phyloP scores from a whole-genome alignment of 2,329 filamentous ascomycete species.

The Allantophomopsis lycopodina region DNA sequence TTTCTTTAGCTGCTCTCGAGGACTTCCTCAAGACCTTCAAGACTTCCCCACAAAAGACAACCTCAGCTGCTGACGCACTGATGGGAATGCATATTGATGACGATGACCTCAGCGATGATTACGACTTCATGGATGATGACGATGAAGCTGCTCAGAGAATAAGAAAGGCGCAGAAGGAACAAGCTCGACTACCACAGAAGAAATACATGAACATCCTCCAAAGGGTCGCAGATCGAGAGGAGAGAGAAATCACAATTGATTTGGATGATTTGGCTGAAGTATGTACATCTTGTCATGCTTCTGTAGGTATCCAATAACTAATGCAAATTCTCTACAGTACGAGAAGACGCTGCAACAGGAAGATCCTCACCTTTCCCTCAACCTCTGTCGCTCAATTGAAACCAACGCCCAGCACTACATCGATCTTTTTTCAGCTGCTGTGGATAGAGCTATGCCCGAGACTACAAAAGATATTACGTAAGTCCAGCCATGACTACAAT shows the following conservation, averaged over 20 bases:
- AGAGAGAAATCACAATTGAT: conserved; percentile 71
- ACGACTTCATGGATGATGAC: conserved; percentile 83
- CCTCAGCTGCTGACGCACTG: conserved; percentile 70
- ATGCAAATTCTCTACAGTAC: conserved; percentile 27
- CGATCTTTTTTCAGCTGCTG: conserved; percentile 76
- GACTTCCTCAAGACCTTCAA: conserved; percentile 86
- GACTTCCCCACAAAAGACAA: conserved; percentile 53
- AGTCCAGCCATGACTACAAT: conserved; percentile 12
- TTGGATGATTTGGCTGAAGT: conserved; percentile 75
- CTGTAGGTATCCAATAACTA: no score
- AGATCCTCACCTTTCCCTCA: conserved; percentile 1
- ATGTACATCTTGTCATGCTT: conserved; percentile 34
- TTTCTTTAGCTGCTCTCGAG: conserved; percentile 57
- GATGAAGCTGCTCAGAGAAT: conserved; percentile 38
- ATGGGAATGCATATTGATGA: conserved; percentile 77
- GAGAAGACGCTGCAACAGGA: conserved; percentile 46
- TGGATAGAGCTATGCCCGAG: conserved; percentile 74
- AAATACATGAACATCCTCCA: conserved; percentile 89
- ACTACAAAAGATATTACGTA: conserved; percentile 67
- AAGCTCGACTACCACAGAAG: conserved; percentile 45
- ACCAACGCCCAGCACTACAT: conserved; percentile 91
- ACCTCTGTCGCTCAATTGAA: conserved; percentile 70
- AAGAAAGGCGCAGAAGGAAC: conserved; percentile 29
- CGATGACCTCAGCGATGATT: conserved; percentile 76
- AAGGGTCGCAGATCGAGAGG: conserved; percentile 67